Evolutionary conservation across 2,329 filamentous ascomycete genomes (phyloP).

Genomic region (Talaromyces verruculosus): DNA sequence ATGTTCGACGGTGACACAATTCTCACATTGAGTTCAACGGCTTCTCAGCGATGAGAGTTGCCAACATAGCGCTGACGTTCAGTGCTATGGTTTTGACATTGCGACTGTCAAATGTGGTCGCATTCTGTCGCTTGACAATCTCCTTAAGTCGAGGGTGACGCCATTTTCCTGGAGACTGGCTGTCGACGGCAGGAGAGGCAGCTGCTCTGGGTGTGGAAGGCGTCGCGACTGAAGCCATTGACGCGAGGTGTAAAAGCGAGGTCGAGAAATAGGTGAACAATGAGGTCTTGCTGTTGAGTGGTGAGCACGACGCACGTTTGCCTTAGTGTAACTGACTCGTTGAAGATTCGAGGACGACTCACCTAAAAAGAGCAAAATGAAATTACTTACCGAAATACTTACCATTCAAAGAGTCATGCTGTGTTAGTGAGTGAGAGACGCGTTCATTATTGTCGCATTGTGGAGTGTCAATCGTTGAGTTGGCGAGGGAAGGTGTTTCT

Average conservation of each 20-base stretch:
- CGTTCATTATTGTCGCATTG: background rate
- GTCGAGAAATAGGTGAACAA: background rate
- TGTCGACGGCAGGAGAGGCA: conserved; percentile 29
- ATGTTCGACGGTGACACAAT: background rate
- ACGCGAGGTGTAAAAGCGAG: background rate
- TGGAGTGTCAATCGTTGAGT: background rate
- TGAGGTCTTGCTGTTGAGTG: background rate
- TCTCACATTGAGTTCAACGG: conserved; percentile 41
- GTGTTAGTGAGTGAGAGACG: background rate
- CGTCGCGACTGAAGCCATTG: conserved; percentile 38
- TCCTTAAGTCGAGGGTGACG: conserved; percentile 85
- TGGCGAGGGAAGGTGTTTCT: background rate
- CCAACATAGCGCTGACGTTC: conserved; percentile 61
- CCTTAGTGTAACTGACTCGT: background rate
- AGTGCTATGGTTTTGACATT: conserved; percentile 70
- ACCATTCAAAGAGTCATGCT: background rate
- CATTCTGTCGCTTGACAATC: conserved; percentile 77
- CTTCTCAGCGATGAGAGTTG: conserved; percentile 49
- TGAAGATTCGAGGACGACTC: background rate
- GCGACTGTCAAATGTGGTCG: conserved; percentile 72
- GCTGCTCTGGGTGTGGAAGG: conserved; percentile 44
- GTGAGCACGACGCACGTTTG: background rate
- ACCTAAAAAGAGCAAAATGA: background rate
- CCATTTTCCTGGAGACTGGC: conserved; percentile 71
- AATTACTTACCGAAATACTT: conserved; percentile 9